A percentile compares a stretch with the other conserved stretches of the same genome.
phyloP scores from a whole-genome alignment of 495 filamentous ascomycete species.

The Paragyromitra xinjiangensis region DNA sequence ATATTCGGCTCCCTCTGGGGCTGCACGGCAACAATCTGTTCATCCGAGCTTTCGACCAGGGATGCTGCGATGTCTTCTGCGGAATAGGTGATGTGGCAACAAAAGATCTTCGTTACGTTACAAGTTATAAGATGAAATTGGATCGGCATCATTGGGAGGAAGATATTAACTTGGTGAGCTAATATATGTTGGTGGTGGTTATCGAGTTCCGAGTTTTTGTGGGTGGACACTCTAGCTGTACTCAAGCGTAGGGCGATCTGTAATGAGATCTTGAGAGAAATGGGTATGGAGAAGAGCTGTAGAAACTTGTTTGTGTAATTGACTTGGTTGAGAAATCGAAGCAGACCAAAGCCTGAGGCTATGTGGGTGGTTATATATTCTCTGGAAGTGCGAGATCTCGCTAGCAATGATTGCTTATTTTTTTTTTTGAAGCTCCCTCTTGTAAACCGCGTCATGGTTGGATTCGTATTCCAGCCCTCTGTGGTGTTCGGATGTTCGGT shows the following conservation, averaged over 20 bases:
- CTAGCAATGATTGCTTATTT: too few species aligned
- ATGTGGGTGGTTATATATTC: not conserved
- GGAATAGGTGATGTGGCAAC: not conserved
- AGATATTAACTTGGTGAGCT: not conserved
- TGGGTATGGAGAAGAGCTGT: not conserved
- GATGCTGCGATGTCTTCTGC: not conserved
- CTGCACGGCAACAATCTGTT: not conserved
- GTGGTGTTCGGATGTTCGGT: too few species aligned
- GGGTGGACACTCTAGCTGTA: not conserved
- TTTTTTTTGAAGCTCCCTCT: too few species aligned
- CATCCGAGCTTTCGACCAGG: not conserved
- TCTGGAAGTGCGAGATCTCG: not conserved
- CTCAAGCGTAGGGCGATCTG: not conserved
- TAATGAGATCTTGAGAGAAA: not conserved
- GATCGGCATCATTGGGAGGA: not conserved
- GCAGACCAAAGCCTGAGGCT: not conserved
- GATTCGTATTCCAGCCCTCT: too few species aligned
- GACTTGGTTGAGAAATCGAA: not conserved
- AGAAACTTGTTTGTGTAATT: not conserved
- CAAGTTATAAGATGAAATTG: conserved; percentile 6
- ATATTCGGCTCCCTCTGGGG: conserved; percentile 5
- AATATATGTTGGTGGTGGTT: not conserved
- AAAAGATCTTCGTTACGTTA: not conserved
- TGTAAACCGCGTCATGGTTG: too few species aligned
- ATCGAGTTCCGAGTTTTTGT: not conserved